Evolutionary conservation across 495 filamentous ascomycete species (phyloP).

Genomic region (Penicillium steckii): DNA sequence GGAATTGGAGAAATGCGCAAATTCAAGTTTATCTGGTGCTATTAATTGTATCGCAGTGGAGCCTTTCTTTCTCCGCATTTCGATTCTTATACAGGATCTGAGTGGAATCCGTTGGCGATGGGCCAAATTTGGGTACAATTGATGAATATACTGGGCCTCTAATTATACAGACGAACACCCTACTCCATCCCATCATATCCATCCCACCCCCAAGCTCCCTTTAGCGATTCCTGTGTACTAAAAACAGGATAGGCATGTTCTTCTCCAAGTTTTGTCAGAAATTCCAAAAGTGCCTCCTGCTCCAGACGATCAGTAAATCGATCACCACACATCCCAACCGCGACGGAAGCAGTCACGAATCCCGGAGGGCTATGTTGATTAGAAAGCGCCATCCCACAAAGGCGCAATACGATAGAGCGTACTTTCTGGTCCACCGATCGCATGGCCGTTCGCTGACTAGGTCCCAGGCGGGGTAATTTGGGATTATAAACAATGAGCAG

Average conservation of each 20-base stretch:
- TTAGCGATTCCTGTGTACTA: slow-evolving; percentile 4
- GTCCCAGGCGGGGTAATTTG: slow-evolving; percentile 31
- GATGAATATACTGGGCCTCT: not conserved
- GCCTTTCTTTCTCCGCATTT: not conserved
- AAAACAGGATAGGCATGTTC: slow-evolving; percentile 19
- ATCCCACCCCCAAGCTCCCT: slow-evolving; percentile 17
- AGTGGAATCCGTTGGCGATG: no score
- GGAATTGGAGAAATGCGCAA: not conserved
- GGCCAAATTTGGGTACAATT: no score
- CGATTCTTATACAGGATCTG: no score
- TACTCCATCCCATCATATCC: slow-evolving; percentile 9
- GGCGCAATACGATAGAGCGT: slow-evolving; percentile 23
- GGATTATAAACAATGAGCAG: slow-evolving; percentile 44
- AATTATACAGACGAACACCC: no score
- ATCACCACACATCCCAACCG: slow-evolving; percentile 33
- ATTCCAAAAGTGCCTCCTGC: slow-evolving; percentile 24
- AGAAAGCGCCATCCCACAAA: slow-evolving; percentile 31
- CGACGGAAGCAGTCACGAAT: slow-evolving; percentile 24
- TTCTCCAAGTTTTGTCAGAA: slow-evolving; percentile 11
- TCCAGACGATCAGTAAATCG: slow-evolving; percentile 24
- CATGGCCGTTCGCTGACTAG: slow-evolving; percentile 18
- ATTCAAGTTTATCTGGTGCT: not conserved
- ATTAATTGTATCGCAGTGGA: not conserved
- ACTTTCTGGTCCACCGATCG: slow-evolving; percentile 15
- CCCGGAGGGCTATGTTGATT: slow-evolving; percentile 28